These are phyloP conservation scores for Gastrolobium villosum DNA, from an alignment of 306 rosid genomes.

Conservation along the genomic window DNA sequence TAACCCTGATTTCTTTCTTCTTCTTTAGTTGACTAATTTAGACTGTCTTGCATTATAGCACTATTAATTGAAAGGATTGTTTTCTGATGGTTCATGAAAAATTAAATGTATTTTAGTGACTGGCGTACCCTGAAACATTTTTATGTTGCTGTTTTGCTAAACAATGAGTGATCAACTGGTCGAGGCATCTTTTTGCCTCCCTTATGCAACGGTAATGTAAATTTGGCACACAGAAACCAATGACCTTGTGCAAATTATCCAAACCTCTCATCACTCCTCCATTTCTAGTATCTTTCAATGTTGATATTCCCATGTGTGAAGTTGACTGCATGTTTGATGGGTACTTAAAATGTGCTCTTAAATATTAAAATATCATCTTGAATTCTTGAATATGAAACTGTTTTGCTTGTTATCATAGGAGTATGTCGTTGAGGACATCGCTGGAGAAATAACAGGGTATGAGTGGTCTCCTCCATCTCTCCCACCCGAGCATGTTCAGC, in stretches of 20 bases:
- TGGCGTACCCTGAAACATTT: neutral
- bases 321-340: conserved; percentile 24
- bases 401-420: conserved; percentile 54
- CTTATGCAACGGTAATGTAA: neutral
- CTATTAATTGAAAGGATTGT: neutral
- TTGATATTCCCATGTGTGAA: conserved; percentile 1
- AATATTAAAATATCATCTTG: conserved; percentile 8
- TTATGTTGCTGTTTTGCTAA: neutral
- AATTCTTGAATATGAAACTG: conserved; percentile 43
- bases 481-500: conserved; percentile 80
- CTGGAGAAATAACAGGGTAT: conserved; percentile 74
- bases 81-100: conserved; percentile 4
- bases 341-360: neutral
- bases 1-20: neutral
- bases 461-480: conserved; percentile 82
- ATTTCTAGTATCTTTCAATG: neutral
- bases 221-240: neutral
- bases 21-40: conserved; percentile 3
- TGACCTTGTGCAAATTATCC: neutral
- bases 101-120: conserved; percentile 1
- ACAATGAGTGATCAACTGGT: neutral
- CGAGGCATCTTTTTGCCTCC: neutral
- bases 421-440: conserved; percentile 85
- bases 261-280: neutral
- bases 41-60: neutral